Base-by-base conservation (phyloP, 352 stramenopile genomes). In the Thalassiosira livingstoniorum region DNA sequence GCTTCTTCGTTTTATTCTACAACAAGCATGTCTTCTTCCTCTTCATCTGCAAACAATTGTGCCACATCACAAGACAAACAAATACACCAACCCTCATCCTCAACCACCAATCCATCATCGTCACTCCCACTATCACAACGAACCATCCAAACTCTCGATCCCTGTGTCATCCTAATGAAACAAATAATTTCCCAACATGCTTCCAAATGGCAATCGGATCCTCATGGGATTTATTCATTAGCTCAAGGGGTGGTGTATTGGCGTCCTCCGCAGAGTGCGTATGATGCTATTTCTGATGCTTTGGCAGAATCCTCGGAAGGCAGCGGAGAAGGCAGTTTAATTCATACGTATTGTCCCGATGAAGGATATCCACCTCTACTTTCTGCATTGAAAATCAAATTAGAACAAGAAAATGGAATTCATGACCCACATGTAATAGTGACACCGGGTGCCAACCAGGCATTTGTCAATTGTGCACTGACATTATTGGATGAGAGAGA, bases 401-500 rank as follows among this genome's bases (percentile, higher is more conserved):
- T 94, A n/a, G 4, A 45, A 29, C 61, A 74, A 32, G 80, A 95
- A 78, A 93, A 94, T 85, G 74, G 70, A 25, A 78, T 94, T 35
- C 57, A 85, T 23, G 77, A 90, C 69, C 63, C 79, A 29, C 53
- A 94, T 75, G 78, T 96, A 21, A 95, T 96, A 78, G 85, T 97
- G 0, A 96, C 92, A 2, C 82, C 89, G 10, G 94, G 94, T 29
- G 93, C 91, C 29, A 97, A 97, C 83, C 93, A 96, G 82, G 94
- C 92, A 27, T 96, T 94, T 66, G 82, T 91, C 2, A 96, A 95
- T 80, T 89, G 90, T 66, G 86, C 92, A 2, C 77, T 96, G n/a
- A 92, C 93, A 23, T 78, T 95, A 4, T 60, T 95, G 27, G 73
- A 90, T 68, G 71, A 90, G 53, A 73, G 75, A 10, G 87, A 95